Conservation (phyloP, 176 grass and related monocot species). For the Aechmea fasciata region DNA sequence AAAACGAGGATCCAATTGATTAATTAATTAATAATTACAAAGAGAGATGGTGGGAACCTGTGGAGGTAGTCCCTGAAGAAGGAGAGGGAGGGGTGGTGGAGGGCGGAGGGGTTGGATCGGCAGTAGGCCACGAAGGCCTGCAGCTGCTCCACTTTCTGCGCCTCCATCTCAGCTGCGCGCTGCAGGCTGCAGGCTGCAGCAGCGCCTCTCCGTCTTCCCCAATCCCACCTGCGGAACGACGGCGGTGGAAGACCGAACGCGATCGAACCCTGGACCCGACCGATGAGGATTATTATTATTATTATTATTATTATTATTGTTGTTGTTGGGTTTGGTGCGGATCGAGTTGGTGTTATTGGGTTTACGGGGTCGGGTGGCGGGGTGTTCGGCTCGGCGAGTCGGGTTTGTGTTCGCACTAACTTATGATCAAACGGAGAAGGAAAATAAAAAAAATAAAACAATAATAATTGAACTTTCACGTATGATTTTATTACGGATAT, state of each 20-base stretch:
- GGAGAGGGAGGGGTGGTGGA: conserved; percentile 32
- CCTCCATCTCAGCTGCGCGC: conserved; percentile 16
- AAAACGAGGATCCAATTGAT: not conserved
- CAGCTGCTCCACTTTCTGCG: conserved; percentile 24
- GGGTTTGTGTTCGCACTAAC: too few relatives aligned
- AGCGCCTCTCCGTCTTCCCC: not conserved
- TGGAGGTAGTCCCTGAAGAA: conserved; percentile 47
- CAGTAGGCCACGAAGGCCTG: conserved; percentile 26
- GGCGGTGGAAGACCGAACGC: not conserved
- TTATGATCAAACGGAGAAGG: too few relatives aligned
- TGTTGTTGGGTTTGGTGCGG: too few relatives aligned
- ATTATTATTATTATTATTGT: too few relatives aligned
- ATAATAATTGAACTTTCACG: too few relatives aligned
- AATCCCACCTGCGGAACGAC: conserved; percentile 5
- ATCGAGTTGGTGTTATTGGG: too few relatives aligned
- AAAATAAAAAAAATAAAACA: too few relatives aligned
- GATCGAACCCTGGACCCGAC: not conserved
- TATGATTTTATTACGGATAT: too few relatives aligned
- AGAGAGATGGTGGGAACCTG: conserved; percentile 18
- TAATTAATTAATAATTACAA: not conserved
- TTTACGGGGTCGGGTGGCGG: too few relatives aligned
- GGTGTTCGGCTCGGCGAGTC: too few relatives aligned
- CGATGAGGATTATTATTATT: too few relatives aligned
- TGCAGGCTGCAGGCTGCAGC: too few relatives aligned
- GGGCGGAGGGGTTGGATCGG: conserved; percentile 30